Conservation (phyloP, 176 grass and related monocot species). For the Saccharum spontaneum region DNA sequence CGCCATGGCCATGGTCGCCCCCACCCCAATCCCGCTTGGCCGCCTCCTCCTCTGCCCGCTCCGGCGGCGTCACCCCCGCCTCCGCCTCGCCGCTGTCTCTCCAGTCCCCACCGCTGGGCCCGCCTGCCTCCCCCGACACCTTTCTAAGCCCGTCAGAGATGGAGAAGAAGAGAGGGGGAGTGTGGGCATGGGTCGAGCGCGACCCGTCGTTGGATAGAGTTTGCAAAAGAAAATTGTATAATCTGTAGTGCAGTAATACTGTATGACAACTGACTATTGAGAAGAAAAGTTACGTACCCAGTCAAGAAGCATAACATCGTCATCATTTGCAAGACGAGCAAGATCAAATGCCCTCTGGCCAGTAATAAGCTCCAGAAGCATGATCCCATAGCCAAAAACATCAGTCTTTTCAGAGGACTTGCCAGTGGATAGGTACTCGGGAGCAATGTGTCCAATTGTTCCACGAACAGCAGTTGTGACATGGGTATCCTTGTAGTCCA, state of each 20-base stretch:
- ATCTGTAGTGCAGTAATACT: not conserved
- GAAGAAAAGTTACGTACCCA: constrained; percentile 46
- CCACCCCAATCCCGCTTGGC: no score
- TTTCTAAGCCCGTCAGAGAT: no score
- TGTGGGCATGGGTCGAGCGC: no score
- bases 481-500: constrained; percentile 65
- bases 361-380: constrained; percentile 69
- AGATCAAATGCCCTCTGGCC: constrained; percentile 69
- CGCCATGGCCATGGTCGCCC: no score
- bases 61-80: no score
- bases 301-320: constrained; percentile 68
- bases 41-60: no score
- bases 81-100: no score
- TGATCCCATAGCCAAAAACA: constrained; percentile 71
- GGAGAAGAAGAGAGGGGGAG: no score
- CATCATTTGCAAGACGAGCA: constrained; percentile 63
- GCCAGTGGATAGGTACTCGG: constrained; percentile 56
- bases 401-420: constrained; percentile 66
- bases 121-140: no score
- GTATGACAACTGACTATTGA: not conserved
- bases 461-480: constrained; percentile 62
- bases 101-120: no score
- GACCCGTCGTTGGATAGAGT: no score
- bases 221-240: not conserved
- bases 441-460: constrained; percentile 62